phyloP scores from a whole-genome alignment of 2,329 filamentous ascomycete genomes.

The Claviceps spartinae region DNA sequence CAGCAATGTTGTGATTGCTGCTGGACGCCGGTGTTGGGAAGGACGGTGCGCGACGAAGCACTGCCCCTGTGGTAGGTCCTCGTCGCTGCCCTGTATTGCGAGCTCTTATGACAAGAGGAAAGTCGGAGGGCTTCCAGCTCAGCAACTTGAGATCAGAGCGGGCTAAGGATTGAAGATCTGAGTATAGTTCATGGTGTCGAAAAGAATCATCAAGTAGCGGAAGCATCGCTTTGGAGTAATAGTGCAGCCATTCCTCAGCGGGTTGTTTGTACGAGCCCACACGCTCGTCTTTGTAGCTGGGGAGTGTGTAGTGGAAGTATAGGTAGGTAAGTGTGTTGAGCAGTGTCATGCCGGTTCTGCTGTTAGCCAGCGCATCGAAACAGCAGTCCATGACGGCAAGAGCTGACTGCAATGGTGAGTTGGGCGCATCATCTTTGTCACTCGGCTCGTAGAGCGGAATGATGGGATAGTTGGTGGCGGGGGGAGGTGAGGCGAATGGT shows the following conservation, averaged over 20 bases:
- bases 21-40: neutral
- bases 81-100: conserved; percentile 9
- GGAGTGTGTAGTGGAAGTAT: conserved; percentile 20
- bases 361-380: conserved; percentile 7
- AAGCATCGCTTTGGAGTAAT: conserved; percentile 29
- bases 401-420: conserved; percentile 15
- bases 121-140: conserved; percentile 15
- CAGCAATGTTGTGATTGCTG: conserved; percentile 10
- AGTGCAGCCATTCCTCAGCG: conserved; percentile 28
- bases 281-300: conserved; percentile 12
- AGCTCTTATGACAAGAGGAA: conserved; percentile 16
- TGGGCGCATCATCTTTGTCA: neutral
- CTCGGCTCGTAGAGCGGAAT: conserved; percentile 1
- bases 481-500: neutral
- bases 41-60: conserved; percentile 1
- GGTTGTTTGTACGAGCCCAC: conserved; percentile 27
- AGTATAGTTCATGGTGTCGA: conserved; percentile 17
- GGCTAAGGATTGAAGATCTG: conserved; percentile 20
- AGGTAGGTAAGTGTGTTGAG: conserved; percentile 15
- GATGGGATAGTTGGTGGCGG: neutral
- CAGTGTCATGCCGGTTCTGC: conserved; percentile 13
- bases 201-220: conserved; percentile 22
- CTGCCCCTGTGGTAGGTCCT: neutral
- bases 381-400: conserved; percentile 14
- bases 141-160: conserved; percentile 14